Base-by-base conservation (phyloP, 225 moss, liverwort and hornwort species). In the Marchantia paleacea region DNA sequence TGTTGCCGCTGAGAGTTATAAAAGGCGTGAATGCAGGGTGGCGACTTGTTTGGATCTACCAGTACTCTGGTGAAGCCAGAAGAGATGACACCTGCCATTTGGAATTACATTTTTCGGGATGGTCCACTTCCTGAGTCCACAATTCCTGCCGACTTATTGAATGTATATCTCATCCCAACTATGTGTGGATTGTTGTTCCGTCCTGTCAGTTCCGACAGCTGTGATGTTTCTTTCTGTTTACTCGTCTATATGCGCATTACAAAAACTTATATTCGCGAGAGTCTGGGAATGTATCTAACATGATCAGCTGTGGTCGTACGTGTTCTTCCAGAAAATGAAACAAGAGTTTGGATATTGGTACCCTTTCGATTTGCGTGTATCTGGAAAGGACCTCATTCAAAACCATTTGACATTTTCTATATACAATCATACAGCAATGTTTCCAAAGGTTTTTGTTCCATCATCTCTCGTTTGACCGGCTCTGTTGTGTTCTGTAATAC, bases 351-450 rank as follows among this genome's bases (percentile, higher is more conserved):
- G 84, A 39, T 99, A 95, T 75, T 99, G 97, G 97, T 99, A 99
- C 72, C 97, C 97, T 6, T 94, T 95, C 50, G 88, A 95, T 75
- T 90, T 99, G 24, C 94, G 95, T 49, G 92, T 91, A 24, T 95
- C 97, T 39, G 97, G 97, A 58, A 99, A 99, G 79, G 97, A 99
- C 84, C 81, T 99, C 80, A 94, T 99, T 55, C 97, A 95, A 74
- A 99, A 99, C 49, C 97, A 99, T 83, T 82, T 99, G 79, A 99
- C 94, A 12, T 99, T 99, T 28, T 85, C 84, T 57, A 89, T 99
- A 12, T 99, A 99, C 89, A 99, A 93, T 73, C 97, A 99, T 84
- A 88, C 92, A 6, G 94, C 94, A 2, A 91, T 95, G 87, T 99
- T 99, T 71, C 90, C 92, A 0, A 89, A 91, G 88, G 80, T 80